Percentiles rank a stretch among this genome's conserved stretches.
Evolutionary conservation across 192 early-diverging fungal species (phyloP).

Genomic region (Phycomyces nitens): DNA sequence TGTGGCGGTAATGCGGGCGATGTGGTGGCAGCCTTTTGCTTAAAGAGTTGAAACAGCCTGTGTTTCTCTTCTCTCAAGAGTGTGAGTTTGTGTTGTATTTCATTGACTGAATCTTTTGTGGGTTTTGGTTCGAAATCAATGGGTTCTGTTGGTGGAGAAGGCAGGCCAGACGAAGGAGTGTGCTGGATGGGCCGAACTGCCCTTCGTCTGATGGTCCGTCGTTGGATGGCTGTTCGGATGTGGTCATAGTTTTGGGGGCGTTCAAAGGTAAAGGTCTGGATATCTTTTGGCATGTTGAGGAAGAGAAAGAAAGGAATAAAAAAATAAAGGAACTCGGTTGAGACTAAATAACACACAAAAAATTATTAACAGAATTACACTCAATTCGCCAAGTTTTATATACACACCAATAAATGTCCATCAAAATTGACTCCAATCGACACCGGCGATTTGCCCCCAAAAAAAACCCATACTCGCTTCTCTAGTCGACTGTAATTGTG

Average conservation of each 20-base stretch:
- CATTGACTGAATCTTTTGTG: too few relatives aligned
- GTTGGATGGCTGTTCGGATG: background rate
- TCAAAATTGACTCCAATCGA: background rate
- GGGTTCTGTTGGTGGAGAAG: conserved; percentile 13
- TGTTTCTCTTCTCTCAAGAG: conserved; percentile 15
- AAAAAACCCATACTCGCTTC: too few relatives aligned
- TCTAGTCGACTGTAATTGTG: too few relatives aligned
- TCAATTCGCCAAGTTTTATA: conserved; percentile 3
- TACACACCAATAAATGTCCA: background rate
- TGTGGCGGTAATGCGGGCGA: too few relatives aligned
- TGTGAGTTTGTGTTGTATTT: background rate
- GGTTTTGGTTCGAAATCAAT: too few relatives aligned
- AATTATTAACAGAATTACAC: background rate
- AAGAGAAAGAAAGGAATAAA: background rate
- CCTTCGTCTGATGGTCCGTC: background rate
- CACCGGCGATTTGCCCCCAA: too few relatives aligned
- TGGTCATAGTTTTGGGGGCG: background rate
- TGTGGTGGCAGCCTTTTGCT: background rate
- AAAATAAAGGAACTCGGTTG: background rate
- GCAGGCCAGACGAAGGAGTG: conserved; percentile 1
- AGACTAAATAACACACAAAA: background rate
- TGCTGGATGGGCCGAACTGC: background rate
- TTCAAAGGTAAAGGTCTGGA: background rate
- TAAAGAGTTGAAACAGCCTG: conserved; percentile 13
- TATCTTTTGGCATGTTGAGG: background rate